phyloP scores from a whole-genome alignment of 495 filamentous ascomycete genomes.

The Elasticomyces elasticus region DNA sequence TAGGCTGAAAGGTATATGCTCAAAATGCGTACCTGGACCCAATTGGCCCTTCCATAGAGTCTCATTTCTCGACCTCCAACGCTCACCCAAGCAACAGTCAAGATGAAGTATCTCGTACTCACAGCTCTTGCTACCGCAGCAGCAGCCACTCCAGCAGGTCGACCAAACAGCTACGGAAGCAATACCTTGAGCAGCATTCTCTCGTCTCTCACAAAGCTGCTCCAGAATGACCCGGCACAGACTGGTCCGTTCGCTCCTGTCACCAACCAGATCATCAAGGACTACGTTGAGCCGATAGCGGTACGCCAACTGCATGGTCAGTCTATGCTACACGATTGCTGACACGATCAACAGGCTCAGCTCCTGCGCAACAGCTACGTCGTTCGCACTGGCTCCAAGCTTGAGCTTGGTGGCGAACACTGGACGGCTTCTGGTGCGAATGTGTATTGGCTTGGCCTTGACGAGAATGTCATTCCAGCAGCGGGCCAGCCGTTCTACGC shows the following conservation, averaged over 20 bases:
- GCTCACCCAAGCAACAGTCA: not conserved
- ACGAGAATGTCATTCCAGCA: constrained; percentile 47
- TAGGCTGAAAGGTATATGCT: not conserved
- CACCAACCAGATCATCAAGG: constrained; percentile 7
- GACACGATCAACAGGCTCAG: constrained; percentile 2
- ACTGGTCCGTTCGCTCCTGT: constrained; percentile 5
- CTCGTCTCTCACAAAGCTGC: not conserved
- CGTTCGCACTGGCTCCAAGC: constrained; percentile 34
- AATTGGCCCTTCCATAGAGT: not conserved
- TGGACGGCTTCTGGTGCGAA: constrained; percentile 46
- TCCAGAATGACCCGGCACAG: not conserved
- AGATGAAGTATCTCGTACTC: not conserved
- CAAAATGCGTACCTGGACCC: not conserved
- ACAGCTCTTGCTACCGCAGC: not conserved
- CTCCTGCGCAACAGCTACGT: constrained; percentile 25
- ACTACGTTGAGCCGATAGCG: constrained; percentile 11
- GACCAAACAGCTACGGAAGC: not conserved
- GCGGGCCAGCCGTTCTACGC: constrained; percentile 42
- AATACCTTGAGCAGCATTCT: not conserved
- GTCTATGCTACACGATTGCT: not conserved
- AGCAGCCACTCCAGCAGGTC: not conserved
- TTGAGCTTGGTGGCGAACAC: constrained; percentile 35
- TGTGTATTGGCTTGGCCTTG: constrained; percentile 49
- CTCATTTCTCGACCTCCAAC: not conserved
- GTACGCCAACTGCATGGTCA: not conserved